phyloP scores from a whole-genome alignment of 371 early-diverging fungal genomes.

The Mucor saturninus region DNA sequence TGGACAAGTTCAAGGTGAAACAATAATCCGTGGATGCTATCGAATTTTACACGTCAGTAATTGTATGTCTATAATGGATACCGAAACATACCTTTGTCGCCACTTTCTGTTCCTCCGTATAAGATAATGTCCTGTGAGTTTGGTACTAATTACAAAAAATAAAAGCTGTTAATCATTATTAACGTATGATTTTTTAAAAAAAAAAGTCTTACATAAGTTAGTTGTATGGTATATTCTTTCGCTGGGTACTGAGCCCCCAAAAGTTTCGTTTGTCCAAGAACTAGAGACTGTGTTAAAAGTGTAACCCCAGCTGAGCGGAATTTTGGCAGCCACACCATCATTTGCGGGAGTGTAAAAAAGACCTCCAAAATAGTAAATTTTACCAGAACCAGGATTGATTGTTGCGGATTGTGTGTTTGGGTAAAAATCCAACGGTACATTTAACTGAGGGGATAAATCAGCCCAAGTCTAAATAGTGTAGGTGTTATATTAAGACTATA shows the following conservation, averaged over 20 bases:
- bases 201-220: conserved; percentile 1
- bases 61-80: neutral
- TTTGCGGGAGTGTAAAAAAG: neutral
- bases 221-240: conserved; percentile 8
- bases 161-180: neutral
- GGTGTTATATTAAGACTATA: too few species aligned
- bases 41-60: neutral
- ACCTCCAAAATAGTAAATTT: conserved; percentile 10
- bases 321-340: too few species aligned
- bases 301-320: conserved; percentile 1
- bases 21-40: conserved; percentile 7
- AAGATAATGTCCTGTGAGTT: conserved; percentile 7
- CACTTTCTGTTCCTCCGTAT: conserved; percentile 8
- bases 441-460: neutral
- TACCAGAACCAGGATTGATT: neutral
- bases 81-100: neutral
- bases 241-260: conserved; percentile 4
- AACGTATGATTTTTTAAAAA: neutral
- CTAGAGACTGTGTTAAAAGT: conserved; percentile 6
- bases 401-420: conserved; percentile 4
- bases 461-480: neutral
- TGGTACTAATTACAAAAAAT: conserved; percentile 4
- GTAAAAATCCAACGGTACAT: neutral
- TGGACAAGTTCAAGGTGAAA: conserved; percentile 3
- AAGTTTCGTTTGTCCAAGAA: conserved; percentile 1